Base-by-base conservation (phyloP, 805 yeast genomes). In the Hanseniaspora vineae region DNA sequence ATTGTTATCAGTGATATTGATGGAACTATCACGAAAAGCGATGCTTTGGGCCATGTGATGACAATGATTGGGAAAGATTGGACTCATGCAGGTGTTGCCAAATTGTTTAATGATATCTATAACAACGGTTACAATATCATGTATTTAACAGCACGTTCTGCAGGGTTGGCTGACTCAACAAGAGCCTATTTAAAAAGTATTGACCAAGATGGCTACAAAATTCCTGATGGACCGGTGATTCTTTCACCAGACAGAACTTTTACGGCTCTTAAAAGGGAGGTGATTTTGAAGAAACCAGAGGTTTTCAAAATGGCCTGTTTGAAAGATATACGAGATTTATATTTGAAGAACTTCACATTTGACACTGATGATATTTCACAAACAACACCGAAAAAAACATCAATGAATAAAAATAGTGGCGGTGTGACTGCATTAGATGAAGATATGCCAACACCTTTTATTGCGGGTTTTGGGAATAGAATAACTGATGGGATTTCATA, bases 281-380 rank as follows among this genome's bases (percentile, higher is more conserved):
- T 92, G 29, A 90, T 92, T 43, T 67, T 90, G 59, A 86, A 89
- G 54, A 90, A 90, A 60, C 98, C 98, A 0, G 97, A 92, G 64
- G 92, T 92, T n/a, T 92, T 92, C 71, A 92, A 92, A 59, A 92
- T 92, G 89, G 95, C 98, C 1, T 90, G 97, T 64, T 69, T 92
- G 51, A 79, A 81, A 47, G 98, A 92, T 66, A 80, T 92, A 50
- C 78, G 79, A 57, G 75, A 80, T 42, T 68, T 92, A 18, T 90
- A 84, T 64, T 54, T 61, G 75, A 48, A 51, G 29, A 49, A 51
- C 31, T 42, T 42, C 17, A 46, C 46, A n/a, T 29, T 42, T 12
- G 46, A 42, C 12, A 18, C 17, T 37, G 42, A 46, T 20, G 39
- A 44, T 4, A 6, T 6, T 15, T 20, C 17, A n/a, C 12, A 5